Conservation (phyloP, 768 basidiomycete species). For the Antrodiella citrinella region DNA sequence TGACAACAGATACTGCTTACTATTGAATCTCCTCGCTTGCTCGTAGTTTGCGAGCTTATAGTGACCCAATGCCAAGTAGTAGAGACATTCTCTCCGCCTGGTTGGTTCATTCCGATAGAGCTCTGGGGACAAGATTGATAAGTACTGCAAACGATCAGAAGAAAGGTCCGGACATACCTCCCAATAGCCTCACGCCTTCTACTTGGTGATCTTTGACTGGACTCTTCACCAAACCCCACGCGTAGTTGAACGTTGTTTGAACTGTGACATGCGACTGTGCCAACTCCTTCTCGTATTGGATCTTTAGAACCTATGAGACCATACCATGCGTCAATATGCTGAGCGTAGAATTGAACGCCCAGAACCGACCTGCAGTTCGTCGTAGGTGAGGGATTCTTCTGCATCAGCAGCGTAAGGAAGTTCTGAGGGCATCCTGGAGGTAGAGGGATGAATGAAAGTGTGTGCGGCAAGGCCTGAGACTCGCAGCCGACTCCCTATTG, state of each 20-base stretch:
- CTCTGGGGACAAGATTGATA: slow-evolving; percentile 39
- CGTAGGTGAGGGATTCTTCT: slow-evolving; percentile 77
- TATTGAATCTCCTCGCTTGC: slow-evolving; percentile 88
- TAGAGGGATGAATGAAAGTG: background rate
- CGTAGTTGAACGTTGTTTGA: slow-evolving; percentile 97
- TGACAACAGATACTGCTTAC: slow-evolving; percentile 43
- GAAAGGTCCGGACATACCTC: slow-evolving; percentile 46
- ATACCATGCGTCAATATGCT: background rate
- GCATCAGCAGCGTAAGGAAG: slow-evolving; percentile 96
- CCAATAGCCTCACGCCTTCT: slow-evolving; percentile 84
- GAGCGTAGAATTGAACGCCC: background rate
- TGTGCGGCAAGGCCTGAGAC: background rate
- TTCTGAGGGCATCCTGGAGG: slow-evolving; percentile 55
- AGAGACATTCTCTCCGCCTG: slow-evolving; percentile 88
- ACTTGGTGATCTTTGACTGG: slow-evolving; percentile 78
- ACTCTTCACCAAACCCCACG: slow-evolving; percentile 95
- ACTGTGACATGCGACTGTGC: slow-evolving; percentile 77
- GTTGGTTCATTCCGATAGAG: slow-evolving; percentile 85
- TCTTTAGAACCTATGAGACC: slow-evolving; percentile 60
- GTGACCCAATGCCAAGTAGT: slow-evolving; percentile 93
- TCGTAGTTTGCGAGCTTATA: slow-evolving; percentile 96
- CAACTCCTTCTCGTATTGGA: slow-evolving; percentile 86
- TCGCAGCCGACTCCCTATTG: background rate
- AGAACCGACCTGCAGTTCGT: slow-evolving; percentile 73
- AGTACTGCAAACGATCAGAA: background rate